Evolutionary conservation across 495 filamentous ascomycete genomes (phyloP), one percentile per base, ranked within the genome.

Genomic region (Physcia stellaris): DNA sequence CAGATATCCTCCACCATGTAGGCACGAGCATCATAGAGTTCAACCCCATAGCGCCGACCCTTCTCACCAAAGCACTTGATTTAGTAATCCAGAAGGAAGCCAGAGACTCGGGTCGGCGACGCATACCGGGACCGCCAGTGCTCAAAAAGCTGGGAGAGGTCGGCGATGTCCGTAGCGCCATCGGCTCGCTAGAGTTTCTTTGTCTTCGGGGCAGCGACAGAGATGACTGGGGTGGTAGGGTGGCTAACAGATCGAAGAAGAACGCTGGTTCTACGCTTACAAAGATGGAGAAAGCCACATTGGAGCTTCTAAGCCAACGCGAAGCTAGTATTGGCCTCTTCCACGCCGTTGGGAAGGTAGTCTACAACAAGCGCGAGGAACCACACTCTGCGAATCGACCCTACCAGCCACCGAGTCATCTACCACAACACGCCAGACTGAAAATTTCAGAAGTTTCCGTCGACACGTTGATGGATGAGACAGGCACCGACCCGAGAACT

Each of bases 331-430:
- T 95, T 5, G 87, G 86, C 1, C 79, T 99, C 41, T 99, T 99
- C 51, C 92, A 99, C 57, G 86, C 92, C 20, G 79, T 99, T 35
- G 92, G 87, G 12, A 94, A 86, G 48, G 80, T 96, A 3, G 73
- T 94, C 3, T 87, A 96, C 58, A 96, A 96, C 59, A 96, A 94
- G 52, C 71, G 90, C 27, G 66, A 75, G 21, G 48, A 48, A 4
- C 47, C 54, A 7, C n/a, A n/a, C n/a, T n/a, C n/a, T n/a, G n/a
- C n/a, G n/a, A n/a, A n/a, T n/a, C n/a, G n/a, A n/a, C 54, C 58
- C 4, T 58, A 62, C 11, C 59, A 67, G 29, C 75, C 77, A 23
- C 83, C 84, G 12, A 49, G 63, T 31, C 71, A 81, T 61, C 59
- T 88, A 31, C 61, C 65, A 3, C 67, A 79, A 22, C 63, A 71